Conservation (phyloP, 352 stramenopile species). For the Aphanomyces stellatus region DNA sequence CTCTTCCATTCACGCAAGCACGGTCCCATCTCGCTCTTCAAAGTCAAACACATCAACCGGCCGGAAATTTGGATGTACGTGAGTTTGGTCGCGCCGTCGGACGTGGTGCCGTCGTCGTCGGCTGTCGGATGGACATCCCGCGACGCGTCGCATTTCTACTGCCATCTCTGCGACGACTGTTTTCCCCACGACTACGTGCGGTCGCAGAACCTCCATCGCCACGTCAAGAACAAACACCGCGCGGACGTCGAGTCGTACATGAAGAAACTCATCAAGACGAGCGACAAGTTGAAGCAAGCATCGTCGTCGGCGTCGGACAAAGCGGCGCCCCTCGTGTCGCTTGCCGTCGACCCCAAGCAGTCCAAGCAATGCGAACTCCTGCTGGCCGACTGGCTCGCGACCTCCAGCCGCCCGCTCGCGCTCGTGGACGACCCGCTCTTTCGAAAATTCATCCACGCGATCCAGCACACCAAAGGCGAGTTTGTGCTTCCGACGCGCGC, state of each 20-base stretch:
- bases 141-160: slow-evolving; percentile 13
- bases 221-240: slow-evolving; percentile 18
- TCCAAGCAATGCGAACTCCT: background rate
- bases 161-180: slow-evolving; percentile 16
- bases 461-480: background rate
- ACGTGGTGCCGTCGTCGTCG: background rate
- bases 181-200: slow-evolving; percentile 15
- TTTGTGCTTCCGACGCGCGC: background rate
- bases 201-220: slow-evolving; percentile 13
- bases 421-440: slow-evolving; percentile 1
- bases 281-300: background rate
- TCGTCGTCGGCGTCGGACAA: background rate
- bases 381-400: slow-evolving; percentile 5
- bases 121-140: slow-evolving; percentile 12
- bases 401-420: background rate
- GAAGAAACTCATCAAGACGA: slow-evolving; percentile 7
- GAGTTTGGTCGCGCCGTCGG: background rate
- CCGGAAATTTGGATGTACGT: slow-evolving; percentile 19
- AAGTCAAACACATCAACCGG: slow-evolving; percentile 17
- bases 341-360: background rate
- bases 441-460: background rate
- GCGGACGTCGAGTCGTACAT: slow-evolving; percentile 9
- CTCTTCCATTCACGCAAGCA: background rate
- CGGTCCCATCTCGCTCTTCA: slow-evolving; percentile 14
- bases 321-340: background rate